Base-by-base conservation (phyloP, 805 yeast species). In the Candida oleophila region DNA sequence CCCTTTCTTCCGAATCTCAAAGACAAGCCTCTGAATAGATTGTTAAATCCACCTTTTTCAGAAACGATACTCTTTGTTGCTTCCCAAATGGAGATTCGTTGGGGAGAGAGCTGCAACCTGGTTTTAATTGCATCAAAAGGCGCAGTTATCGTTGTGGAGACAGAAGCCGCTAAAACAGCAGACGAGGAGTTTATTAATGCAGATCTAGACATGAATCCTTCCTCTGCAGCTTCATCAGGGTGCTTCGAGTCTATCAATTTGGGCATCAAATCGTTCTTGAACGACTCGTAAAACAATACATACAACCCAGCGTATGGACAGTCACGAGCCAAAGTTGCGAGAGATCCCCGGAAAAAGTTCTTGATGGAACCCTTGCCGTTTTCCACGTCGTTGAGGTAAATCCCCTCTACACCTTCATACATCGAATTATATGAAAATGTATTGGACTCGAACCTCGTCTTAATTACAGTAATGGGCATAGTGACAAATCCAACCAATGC, bases 41-140 rank as follows among this genome's bases (percentile, higher is more conserved):
- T 78, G 21, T 64, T 52, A 21, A 76, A 53, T 72, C 84, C 64
- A 68, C 91, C 56, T 62, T 68, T 49, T 54, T 68, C 55, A 66
- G 57, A 47, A 76, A 77, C 25, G 42, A 44, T 71, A 53, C 5
- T 87, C 74, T 41, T 66, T 48, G 69, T 59, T 19, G 69, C 65
- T 22, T n/a, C 60, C 37, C 54, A 76, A 73, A 49, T 73, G 57
- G 51, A 61, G 57, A 61, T 77, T 2, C 35, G 38, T 11, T 48
- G 42, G 3, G 65, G 42, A 21, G 80, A 69, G 42, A 92, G 68
- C 64, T 94, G 99, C 14, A 94, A 71, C 47, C 99, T 74, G 0
- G 99, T 94, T 68, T 94, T 94, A 47, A 94, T 57, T 1, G 99
- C 94, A 58, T 94, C 99, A 35, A 94, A 89, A 12, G 99, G 99